phyloP scores from a whole-genome alignment of 2,329 filamentous ascomycete species.

The Arthrobotrys musiformis region DNA sequence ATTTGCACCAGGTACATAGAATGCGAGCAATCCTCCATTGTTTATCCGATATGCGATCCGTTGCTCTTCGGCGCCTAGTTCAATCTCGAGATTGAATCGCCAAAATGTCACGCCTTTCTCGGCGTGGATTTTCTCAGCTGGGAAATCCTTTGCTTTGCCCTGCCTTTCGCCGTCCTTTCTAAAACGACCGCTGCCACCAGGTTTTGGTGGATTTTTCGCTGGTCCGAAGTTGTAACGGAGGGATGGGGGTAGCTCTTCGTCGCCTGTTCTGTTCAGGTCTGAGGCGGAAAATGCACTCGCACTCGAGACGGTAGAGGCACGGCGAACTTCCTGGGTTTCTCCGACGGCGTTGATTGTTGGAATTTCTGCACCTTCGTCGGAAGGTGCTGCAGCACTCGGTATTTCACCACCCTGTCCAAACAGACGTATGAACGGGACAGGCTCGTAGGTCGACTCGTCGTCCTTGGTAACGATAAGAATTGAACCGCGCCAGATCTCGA shows the following conservation, averaged over 20 bases:
- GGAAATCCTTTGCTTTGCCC: slow-evolving; percentile 83
- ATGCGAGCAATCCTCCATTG: slow-evolving; percentile 83
- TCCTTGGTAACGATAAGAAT: slow-evolving; percentile 96
- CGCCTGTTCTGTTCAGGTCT: slow-evolving; percentile 21
- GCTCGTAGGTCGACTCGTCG: slow-evolving; percentile 81
- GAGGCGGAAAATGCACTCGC: slow-evolving; percentile 63
- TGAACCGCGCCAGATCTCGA: slow-evolving; percentile 90
- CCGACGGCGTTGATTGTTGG: slow-evolving; percentile 22
- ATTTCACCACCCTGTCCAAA: slow-evolving; percentile 69
- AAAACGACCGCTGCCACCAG: slow-evolving; percentile 32
- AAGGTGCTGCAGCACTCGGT: slow-evolving; percentile 60
- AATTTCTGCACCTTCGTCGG: slow-evolving; percentile 18
- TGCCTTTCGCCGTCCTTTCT: slow-evolving; percentile 80
- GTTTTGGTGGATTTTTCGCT: slow-evolving; percentile 34
- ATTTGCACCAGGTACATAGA: slow-evolving; percentile 89
- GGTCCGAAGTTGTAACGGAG: slow-evolving; percentile 43
- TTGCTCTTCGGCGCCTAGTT: slow-evolving; percentile 78
- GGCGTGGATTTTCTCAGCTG: slow-evolving; percentile 81
- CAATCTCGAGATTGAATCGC: slow-evolving; percentile 94
- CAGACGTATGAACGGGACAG: slow-evolving; percentile 78
- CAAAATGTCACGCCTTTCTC: slow-evolving; percentile 94
- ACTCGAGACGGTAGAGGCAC: slow-evolving; percentile 60
- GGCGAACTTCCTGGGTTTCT: slow-evolving; percentile 29
- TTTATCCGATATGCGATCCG: slow-evolving; percentile 97
- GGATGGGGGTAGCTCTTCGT: slow-evolving; percentile 27